Evolutionary conservation across 805 yeast species (phyloP), one percentile per base, ranked within the genome.

Genomic region (Dipodascus geniculatus): DNA sequence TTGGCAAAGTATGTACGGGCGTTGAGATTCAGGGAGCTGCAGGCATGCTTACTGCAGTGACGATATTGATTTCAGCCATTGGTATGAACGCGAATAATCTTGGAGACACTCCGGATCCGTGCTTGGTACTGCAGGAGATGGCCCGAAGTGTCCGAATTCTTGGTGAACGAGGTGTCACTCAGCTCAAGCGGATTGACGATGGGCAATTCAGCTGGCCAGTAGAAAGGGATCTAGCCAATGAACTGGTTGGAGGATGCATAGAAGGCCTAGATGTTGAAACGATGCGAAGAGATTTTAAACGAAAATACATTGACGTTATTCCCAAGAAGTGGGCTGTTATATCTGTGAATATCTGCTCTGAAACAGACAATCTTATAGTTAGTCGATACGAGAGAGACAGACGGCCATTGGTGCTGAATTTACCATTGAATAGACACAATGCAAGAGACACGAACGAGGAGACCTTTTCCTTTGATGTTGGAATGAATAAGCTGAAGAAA

Each of bases 291-390:
- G 20, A 38, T 17, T 38, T 38, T 38, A 17, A 38, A 38, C 4
- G 14, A 16, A 38, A 38, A 17, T 38, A 11, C 14, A n/a, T 38
- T 2, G 49, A 54, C 52, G 28, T 54, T 1, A 55, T 77, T 4
- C 85, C 86, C 0, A 54, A 64, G 0, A 65, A 67, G 20, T 84
- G 89, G 90, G 61, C 72, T 2, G 75, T 83, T 0, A 67, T 87
- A 0, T 72, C 83, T 0, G 65, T 89, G 22, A 90, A 83, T 60
- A 62, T 79, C 6, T 81, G 87, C 57, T 68, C 77, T 0, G 60
- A 71, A 6, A 75, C 82, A 6, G 85, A 82, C 0, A 82, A 80
- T 61, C 67, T 89, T 23, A 57, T 83, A 0, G 54, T 88, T 2
- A 67, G 84, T 2, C 74, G 77, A 56, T 64, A 71, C 42, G 72